Evolutionary conservation across 139 green algal species (phyloP).

Genomic region (Auxenochlorella pyrenoidosa): DNA sequence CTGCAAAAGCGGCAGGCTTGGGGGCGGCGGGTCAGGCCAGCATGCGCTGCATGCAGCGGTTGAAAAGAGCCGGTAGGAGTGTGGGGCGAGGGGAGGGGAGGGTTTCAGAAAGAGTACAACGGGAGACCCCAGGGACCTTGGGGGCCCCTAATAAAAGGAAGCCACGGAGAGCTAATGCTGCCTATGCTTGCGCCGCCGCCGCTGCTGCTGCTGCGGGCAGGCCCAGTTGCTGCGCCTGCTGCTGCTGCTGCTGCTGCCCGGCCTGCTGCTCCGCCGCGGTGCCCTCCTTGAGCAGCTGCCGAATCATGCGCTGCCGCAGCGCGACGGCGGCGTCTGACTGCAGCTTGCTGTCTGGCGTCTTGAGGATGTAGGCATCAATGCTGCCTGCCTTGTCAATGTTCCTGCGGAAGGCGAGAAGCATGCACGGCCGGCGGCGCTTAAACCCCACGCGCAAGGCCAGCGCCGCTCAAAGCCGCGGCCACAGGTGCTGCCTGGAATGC

Average conservation of each 20-base stretch:
- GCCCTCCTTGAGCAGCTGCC: background rate
- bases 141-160: too few relatives aligned
- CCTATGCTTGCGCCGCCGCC: background rate
- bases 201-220: background rate
- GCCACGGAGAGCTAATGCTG: background rate
- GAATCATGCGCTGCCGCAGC: conserved; percentile 51
- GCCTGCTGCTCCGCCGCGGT: background rate
- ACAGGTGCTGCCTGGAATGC: too few relatives aligned
- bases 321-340: conserved; percentile 60
- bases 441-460: too few relatives aligned
- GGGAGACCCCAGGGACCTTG: background rate
- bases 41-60: too few relatives aligned
- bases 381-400: conserved; percentile 87
- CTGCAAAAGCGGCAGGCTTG: too few relatives aligned
- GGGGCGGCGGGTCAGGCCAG: too few relatives aligned
- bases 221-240: background rate
- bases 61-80: too few relatives aligned
- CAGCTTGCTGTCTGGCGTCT: conserved; percentile 75
- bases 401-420: conserved; percentile 41
- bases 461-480: too few relatives aligned
- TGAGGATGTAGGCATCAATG: conserved; percentile 86
- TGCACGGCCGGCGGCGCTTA: too few relatives aligned
- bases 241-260: background rate
- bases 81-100: too few relatives aligned
- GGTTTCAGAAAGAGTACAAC: background rate